Evolutionary conservation across 306 rosid species (phyloP).

Genomic region (Gleditsia sinensis): DNA sequence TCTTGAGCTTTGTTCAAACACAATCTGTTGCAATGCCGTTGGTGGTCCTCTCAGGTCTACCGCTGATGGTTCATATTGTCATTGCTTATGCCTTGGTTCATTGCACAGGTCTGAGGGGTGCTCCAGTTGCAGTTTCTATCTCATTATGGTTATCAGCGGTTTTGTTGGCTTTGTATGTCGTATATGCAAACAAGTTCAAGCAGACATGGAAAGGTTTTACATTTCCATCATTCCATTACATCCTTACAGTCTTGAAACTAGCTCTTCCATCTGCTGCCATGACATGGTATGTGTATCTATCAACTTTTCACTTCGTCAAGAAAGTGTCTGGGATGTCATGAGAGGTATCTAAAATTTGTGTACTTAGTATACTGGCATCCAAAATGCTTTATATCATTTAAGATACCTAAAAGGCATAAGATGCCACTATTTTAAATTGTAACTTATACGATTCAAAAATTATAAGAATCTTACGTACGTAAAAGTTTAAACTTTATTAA

Average conservation of each 20-base stretch:
- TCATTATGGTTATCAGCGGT: no score
- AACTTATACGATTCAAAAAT: no score
- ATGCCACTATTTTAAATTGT: no score
- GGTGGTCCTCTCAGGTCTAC: no score
- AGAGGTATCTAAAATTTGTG: no score
- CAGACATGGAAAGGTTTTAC: constrained; percentile 77
- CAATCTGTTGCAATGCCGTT: constrained; percentile 64
- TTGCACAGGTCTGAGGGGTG: constrained; percentile 56
- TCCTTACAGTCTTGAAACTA: constrained; percentile 55
- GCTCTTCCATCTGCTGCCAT: constrained; percentile 78
- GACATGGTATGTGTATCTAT: constrained; percentile 61
- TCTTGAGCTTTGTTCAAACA: constrained; percentile 74
- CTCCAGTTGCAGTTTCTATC: constrained; percentile 63
- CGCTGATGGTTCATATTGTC: constrained; percentile 40
- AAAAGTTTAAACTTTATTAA: no score
- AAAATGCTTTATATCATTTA: no score
- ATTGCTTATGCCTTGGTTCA: constrained; percentile 58
- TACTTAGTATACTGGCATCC: no score
- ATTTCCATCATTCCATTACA: constrained; percentile 38
- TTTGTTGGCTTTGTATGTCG: constrained; percentile 45
- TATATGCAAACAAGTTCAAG: constrained; percentile 46
- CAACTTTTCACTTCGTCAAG: not conserved
- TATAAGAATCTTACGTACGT: no score
- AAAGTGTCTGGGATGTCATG: no score
- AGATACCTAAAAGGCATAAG: no score